Base-by-base conservation (phyloP, 257 asterid genomes). In the Pogostemon cablin region DNA sequence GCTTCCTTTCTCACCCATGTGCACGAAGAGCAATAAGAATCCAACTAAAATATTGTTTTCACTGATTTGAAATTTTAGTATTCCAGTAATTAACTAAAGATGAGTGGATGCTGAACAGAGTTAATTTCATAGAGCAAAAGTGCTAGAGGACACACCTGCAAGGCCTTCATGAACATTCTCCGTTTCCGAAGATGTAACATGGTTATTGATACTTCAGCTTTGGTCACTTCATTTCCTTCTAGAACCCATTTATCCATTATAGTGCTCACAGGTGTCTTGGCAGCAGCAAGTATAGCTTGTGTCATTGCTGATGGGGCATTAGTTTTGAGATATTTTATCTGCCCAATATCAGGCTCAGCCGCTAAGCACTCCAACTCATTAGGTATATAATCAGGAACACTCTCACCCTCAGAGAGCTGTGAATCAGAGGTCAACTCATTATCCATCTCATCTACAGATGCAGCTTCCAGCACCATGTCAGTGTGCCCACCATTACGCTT, bases 181-280 rank as follows among this genome's bases (percentile, higher is more conserved):
- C 89, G 69, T 39, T 71, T 83, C 34, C 96, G 95, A 74, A 92
- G 84, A 73, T 75, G 25, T 39, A 77, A 56, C 74, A 80, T 72
- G 47, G 89, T 70, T 9, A n/a, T 9, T 35, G 81, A 43, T 59
- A 77, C 74, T 9, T 82, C 90, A 9, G 81, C 42, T 40, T 54
- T 67, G 10, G 88, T 85, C 57, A 90, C 79, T 68, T 85, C 85
- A 68, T 88, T 85, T 70, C 97, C 97, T 67, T 76, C 84, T 75
- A 80, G 83, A 47, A 87, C 73, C 95, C 95, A 88, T 79, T 86
- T 84, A 65, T 84, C 87, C 81, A 86, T n/a, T 67, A 75, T 78
- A 41, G 60, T 78, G 58, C 70, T 38, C 74, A 88, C 81, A 2
- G 88, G 17, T 53, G 64, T 53, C 63, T 76, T 57, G 43, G 78